Evolutionary conservation across 805 yeast species (phyloP).

Genomic region (Candida odintsovae): DNA sequence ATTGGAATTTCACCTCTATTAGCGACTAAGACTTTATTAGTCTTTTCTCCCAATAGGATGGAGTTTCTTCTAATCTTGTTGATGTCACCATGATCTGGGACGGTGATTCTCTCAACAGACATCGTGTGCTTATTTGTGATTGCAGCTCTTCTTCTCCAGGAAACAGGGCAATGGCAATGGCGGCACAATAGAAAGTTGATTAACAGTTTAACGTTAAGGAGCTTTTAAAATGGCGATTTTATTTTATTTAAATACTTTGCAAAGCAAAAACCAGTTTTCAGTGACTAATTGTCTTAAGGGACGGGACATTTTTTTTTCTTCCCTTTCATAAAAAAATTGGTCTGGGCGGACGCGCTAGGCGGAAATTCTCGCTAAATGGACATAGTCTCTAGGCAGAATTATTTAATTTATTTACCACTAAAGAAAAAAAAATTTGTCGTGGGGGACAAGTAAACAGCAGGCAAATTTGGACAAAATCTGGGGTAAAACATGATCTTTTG

Average conservation of each 20-base stretch:
- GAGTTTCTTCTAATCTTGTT: conserved; percentile 35
- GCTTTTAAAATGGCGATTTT: background rate
- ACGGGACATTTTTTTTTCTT: background rate
- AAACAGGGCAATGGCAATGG: background rate
- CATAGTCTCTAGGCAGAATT: too few relatives aligned
- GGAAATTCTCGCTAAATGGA: too few relatives aligned
- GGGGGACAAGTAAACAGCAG: background rate
- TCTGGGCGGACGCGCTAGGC: too few relatives aligned
- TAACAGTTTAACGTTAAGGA: background rate
- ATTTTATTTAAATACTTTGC: background rate
- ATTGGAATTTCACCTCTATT: conserved; percentile 84
- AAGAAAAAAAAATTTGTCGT: background rate
- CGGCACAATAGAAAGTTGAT: background rate
- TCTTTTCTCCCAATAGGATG: conserved; percentile 31
- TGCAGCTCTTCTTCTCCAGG: background rate
- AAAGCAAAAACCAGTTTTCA: background rate
- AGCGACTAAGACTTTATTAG: conserved; percentile 66
- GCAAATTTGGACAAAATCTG: conserved; percentile 4
- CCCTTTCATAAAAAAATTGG: too few relatives aligned
- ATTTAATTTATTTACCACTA: too few relatives aligned
- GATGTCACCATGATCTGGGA: conserved; percentile 23
- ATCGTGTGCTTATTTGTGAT: conserved; percentile 1
- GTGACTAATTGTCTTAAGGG: background rate
- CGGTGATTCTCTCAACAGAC: conserved; percentile 11
- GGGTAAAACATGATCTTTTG: background rate